Conservation (phyloP, 2,329 filamentous ascomycete species). For the Venturiaceae sp. region DNA sequence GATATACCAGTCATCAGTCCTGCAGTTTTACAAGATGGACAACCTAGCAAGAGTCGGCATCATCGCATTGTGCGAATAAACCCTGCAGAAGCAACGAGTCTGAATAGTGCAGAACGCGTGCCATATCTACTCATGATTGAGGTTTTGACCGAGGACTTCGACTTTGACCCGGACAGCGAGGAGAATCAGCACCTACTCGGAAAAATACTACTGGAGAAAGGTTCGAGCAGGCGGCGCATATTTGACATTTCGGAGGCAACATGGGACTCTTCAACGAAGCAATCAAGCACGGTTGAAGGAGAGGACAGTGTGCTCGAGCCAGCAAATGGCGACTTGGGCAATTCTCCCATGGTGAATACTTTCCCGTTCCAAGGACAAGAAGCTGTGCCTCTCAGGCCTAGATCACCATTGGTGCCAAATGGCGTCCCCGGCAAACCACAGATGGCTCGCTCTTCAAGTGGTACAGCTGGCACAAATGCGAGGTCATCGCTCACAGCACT, state of each 20-base stretch:
- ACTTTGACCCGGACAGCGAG: constrained; percentile 64
- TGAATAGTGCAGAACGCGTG: constrained; percentile 81
- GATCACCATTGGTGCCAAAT: constrained; percentile 5
- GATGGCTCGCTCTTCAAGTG: constrained; percentile 45
- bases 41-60: constrained; percentile 65
- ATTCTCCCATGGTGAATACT: constrained; percentile 56
- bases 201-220: constrained; percentile 57
- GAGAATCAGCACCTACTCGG: constrained; percentile 61
- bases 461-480: constrained; percentile 38
- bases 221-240: constrained; percentile 39
- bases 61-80: constrained; percentile 77
- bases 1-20: constrained; percentile 78
- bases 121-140: constrained; percentile 81
- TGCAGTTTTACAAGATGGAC: constrained; percentile 61
- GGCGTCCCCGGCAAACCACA: not conserved
- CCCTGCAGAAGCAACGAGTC: constrained; percentile 71
- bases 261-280: constrained; percentile 18
- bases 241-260: constrained; percentile 54
- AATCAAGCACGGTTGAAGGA: constrained; percentile 33
- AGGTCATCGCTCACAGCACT: constrained; percentile 50
- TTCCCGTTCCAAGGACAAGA: constrained; percentile 5
- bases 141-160: constrained; percentile 71
- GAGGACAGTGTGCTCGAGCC: constrained; percentile 76
- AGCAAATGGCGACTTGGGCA: constrained; percentile 67
- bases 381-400: constrained; percentile 34